Percentiles rank a stretch among this genome's conserved stretches.
phyloP scores from a whole-genome alignment of 805 yeast genomes.

The Ogataea siamensis region DNA sequence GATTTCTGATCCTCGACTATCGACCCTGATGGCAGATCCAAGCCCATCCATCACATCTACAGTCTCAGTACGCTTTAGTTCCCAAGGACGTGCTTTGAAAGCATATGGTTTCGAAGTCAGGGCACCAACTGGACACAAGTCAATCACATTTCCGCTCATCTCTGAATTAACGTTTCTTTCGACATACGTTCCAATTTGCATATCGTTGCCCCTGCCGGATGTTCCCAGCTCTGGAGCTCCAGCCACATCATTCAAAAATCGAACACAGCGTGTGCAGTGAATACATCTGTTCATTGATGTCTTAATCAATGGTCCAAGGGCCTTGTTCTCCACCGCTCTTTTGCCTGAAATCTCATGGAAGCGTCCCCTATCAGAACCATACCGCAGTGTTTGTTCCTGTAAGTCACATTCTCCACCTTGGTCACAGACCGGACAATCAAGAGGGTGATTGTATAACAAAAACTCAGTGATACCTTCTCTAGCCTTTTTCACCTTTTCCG shows the following conservation, averaged over 20 bases:
- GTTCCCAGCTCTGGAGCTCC: constrained; percentile 92
- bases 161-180: constrained; percentile 83
- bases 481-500: constrained; percentile 75
- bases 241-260: constrained; percentile 87
- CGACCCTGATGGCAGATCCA: constrained; percentile 82
- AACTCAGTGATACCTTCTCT: constrained; percentile 91
- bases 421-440: constrained; percentile 91
- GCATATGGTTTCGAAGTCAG: constrained; percentile 88
- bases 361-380: constrained; percentile 85
- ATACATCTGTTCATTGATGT: constrained; percentile 92
- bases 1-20: constrained; percentile 82
- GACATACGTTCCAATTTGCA: constrained; percentile 88
- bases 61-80: constrained; percentile 82
- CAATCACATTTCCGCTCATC: constrained; percentile 82
- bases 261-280: constrained; percentile 88
- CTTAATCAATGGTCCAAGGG: constrained; percentile 84
- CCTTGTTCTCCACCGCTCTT: constrained; percentile 88
- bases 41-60: constrained; percentile 81
- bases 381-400: constrained; percentile 82
- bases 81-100: constrained; percentile 94
- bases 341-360: constrained; percentile 79
- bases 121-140: constrained; percentile 91
- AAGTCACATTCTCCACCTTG: constrained; percentile 95
- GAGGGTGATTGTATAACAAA: constrained; percentile 83
- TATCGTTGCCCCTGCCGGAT: constrained; percentile 86